A percentile compares a stretch with the other conserved stretches of the same genome.
These are phyloP conservation scores for Physcia stellaris DNA, from an alignment of 495 filamentous ascomycete species.

Conservation along the genomic window DNA sequence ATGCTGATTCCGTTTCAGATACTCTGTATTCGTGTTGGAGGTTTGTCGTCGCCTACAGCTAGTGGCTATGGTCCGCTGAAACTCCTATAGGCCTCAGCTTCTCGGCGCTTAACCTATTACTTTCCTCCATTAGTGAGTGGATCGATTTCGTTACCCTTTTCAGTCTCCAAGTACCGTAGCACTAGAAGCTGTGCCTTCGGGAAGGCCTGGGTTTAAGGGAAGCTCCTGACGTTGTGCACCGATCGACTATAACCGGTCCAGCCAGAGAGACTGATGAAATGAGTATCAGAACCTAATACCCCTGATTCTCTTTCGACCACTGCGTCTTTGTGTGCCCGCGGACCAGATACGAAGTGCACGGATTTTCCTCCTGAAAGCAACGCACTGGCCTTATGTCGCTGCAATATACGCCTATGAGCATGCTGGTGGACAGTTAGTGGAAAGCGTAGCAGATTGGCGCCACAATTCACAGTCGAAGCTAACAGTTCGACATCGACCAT, in stretches of 20 bases:
- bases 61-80: background rate
- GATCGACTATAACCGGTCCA: too few relatives aligned
- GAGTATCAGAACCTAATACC: slow-evolving; percentile 63
- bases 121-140: slow-evolving; percentile 47
- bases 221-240: too few relatives aligned
- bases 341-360: slow-evolving; percentile 57
- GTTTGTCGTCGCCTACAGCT: slow-evolving; percentile 6
- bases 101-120: slow-evolving; percentile 69
- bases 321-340: slow-evolving; percentile 62
- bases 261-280: slow-evolving; percentile 3
- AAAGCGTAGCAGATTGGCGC: slow-evolving; percentile 18
- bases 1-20: slow-evolving; percentile 19
- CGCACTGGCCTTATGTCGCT: slow-evolving; percentile 49
- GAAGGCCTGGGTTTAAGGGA: too few relatives aligned
- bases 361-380: slow-evolving; percentile 64
- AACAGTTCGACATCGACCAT: too few relatives aligned
- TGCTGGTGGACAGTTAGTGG: slow-evolving; percentile 10
- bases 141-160: slow-evolving; percentile 6
- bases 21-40: slow-evolving; percentile 63
- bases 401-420: slow-evolving; percentile 49
- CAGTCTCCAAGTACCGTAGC: background rate
- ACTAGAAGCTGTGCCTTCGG: too few relatives aligned
- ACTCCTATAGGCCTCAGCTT: slow-evolving; percentile 44
- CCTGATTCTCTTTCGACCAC: slow-evolving; percentile 66
- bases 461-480: too few relatives aligned